A percentile compares a stretch with the other conserved stretches of the same genome.
These are phyloP conservation scores for Nannochloropsis salina DNA, from an alignment of 108 stramenopile genomes.

Conservation along the genomic window DNA sequence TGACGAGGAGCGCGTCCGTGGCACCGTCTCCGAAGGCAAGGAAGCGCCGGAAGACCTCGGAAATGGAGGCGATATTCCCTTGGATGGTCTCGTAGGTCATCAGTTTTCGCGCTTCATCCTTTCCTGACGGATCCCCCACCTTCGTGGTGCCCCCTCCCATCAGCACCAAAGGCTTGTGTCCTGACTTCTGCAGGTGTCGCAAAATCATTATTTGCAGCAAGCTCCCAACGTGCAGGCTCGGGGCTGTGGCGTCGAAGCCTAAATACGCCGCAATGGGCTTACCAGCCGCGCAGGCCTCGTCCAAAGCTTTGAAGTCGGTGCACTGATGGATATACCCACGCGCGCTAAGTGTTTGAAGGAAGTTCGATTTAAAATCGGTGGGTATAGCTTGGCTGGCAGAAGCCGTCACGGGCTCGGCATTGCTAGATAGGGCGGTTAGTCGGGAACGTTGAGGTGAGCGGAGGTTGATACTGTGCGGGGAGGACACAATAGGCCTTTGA, in stretches of 20 bases:
- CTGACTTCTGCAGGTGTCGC: conserved; percentile 75
- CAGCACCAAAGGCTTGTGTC: conserved; percentile 80
- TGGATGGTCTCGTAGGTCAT: conserved; percentile 72
- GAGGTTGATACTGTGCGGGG: not conserved
- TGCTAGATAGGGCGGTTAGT: not conserved
- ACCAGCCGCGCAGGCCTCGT: conserved; percentile 32
- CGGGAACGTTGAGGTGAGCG: conserved; percentile 13
- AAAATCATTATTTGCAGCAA: conserved; percentile 95
- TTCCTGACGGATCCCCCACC: conserved; percentile 96
- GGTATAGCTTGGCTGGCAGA: not conserved
- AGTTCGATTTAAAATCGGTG: conserved; percentile 27
- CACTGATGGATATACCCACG: conserved; percentile 56
- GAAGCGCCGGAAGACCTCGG: conserved; percentile 71
- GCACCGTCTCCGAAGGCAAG: conserved; percentile 63
- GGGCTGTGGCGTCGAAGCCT: conserved; percentile 96
- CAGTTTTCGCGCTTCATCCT: conserved; percentile 80
- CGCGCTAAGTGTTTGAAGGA: conserved; percentile 43
- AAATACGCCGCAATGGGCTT: conserved; percentile 66
- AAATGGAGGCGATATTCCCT: conserved; percentile 70
- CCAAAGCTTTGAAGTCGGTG: conserved; percentile 51
- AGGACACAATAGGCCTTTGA: not conserved
- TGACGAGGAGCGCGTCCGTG: conserved; percentile 65
- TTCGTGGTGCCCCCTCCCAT: conserved; percentile 92
- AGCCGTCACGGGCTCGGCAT: not conserved
- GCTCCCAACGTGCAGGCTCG: conserved; percentile 91